phyloP scores from a whole-genome alignment of 2,329 filamentous ascomycete species.

The Elsinoe arachidis region DNA sequence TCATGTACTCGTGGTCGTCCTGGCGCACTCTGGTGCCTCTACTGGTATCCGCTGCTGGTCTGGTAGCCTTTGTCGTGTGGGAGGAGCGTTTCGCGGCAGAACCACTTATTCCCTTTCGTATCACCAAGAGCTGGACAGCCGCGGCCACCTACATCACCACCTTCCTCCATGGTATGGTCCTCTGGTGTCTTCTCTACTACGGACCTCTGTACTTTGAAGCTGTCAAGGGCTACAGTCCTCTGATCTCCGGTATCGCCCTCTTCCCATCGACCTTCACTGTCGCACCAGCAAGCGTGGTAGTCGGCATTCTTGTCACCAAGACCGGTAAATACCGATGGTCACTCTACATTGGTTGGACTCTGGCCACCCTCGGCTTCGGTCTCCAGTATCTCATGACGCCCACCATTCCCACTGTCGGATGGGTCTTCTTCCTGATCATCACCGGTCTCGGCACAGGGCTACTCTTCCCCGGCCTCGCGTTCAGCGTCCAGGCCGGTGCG shows the following conservation, averaged over 20 bases:
- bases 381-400: conserved; percentile 33
- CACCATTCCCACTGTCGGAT: conserved; percentile 29
- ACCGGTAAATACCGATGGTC: conserved; percentile 40
- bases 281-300: conserved; percentile 16
- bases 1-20: conserved; percentile 36
- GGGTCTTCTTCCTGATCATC: conserved; percentile 36
- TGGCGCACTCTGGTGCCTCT: conserved; percentile 35
- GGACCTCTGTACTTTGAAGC: conserved; percentile 36
- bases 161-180: conserved; percentile 32
- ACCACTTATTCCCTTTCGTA: conserved; percentile 32
- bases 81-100: conserved; percentile 26
- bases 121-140: conserved; percentile 14
- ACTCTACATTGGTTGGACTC: conserved; percentile 52
- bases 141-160: conserved; percentile 25
- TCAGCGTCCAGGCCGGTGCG: conserved; percentile 35
- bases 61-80: conserved; percentile 33
- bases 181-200: conserved; percentile 30
- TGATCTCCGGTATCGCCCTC: conserved; percentile 31
- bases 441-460: conserved; percentile 34
- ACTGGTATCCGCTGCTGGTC: conserved; percentile 35
- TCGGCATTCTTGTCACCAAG: conserved; percentile 23
- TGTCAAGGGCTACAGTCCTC: conserved; percentile 31
- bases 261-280: conserved; percentile 29
- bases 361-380: conserved; percentile 33
- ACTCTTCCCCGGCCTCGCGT: conserved; percentile 31